These are phyloP conservation scores for Raddia distichophylla DNA, from an alignment of 176 grass and related monocot species.

Conservation along the genomic window DNA sequence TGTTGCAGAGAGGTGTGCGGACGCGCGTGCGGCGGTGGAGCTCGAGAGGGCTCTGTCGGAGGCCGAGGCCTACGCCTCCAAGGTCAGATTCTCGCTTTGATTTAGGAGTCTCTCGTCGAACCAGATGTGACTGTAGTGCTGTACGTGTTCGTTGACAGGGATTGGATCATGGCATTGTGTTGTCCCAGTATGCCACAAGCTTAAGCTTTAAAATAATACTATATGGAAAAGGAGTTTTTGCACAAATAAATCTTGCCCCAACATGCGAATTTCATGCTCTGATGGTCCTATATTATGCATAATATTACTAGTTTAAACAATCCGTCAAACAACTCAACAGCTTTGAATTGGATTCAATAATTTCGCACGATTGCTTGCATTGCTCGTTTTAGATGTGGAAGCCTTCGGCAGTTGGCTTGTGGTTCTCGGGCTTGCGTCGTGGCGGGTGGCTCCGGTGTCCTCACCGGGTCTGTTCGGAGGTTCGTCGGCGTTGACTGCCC, in stretches of 20 bases:
- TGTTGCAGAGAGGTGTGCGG: slow-evolving; percentile 38
- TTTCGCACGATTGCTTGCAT: neutral
- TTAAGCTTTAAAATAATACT: neutral
- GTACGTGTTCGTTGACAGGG: neutral
- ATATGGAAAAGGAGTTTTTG: neutral
- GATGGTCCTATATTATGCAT: neutral
- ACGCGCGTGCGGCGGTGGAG: neutral
- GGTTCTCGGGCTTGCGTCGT: too few species aligned
- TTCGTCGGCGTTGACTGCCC: too few species aligned
- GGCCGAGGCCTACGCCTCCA: slow-evolving; percentile 60
- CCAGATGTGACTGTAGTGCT: neutral
- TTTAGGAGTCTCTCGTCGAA: neutral
- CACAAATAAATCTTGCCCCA: neutral
- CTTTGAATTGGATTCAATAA: neutral
- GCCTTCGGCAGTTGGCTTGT: too few species aligned
- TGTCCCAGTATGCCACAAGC: neutral
- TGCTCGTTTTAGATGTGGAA: too few species aligned
- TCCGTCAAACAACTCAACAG: neutral
- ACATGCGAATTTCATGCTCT: neutral
- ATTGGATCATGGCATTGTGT: neutral
- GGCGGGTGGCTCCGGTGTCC: too few species aligned
- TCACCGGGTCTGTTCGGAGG: too few species aligned
- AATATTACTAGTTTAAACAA: neutral
- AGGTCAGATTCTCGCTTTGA: slow-evolving; percentile 25
- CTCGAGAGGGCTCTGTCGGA: slow-evolving; percentile 59